Percentiles rank a stretch among this genome's conserved stretches.
Conservation (phyloP, 148 eudicot species). For the Chenopodium suecicum region DNA sequence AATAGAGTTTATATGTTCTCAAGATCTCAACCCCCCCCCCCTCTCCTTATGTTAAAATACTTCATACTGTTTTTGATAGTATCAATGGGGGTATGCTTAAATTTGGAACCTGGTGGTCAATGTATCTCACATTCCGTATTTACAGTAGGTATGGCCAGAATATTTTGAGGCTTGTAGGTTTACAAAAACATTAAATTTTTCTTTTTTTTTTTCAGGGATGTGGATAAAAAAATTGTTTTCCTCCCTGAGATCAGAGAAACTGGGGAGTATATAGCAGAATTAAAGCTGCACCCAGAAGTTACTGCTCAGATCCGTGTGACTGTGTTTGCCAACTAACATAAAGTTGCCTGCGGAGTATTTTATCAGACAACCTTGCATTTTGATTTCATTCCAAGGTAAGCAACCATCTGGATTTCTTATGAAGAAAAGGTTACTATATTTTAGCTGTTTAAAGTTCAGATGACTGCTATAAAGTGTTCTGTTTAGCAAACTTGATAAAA, state of each 20-base stretch:
- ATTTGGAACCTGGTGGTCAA: background rate
- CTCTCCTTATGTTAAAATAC: background rate
- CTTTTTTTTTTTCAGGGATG: slow-evolving; percentile 49
- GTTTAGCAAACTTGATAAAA: background rate
- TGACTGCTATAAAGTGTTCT: slow-evolving; percentile 1
- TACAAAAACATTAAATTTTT: background rate
- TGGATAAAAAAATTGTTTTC: slow-evolving; percentile 71
- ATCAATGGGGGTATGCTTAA: no score
- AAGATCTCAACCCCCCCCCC: background rate
- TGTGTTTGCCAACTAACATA: slow-evolving; percentile 65
- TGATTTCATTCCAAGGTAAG: slow-evolving; percentile 17
- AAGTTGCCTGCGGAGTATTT: slow-evolving; percentile 1
- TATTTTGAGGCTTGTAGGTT: background rate
- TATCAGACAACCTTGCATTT: background rate
- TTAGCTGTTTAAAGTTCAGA: background rate
- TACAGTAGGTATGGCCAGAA: background rate
- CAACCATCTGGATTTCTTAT: background rate
- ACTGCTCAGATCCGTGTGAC: slow-evolving; percentile 69
- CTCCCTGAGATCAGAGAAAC: slow-evolving; percentile 91
- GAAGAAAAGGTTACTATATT: background rate
- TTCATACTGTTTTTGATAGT: no score
- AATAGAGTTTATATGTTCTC: background rate
- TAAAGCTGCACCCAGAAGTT: slow-evolving; percentile 92
- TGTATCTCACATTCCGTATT: background rate
- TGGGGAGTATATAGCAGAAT: slow-evolving; percentile 82